Evolutionary conservation across 192 early-diverging fungal species (phyloP), one percentile per base, ranked within the genome.

Genomic region (Backusella liffmaniae): DNA sequence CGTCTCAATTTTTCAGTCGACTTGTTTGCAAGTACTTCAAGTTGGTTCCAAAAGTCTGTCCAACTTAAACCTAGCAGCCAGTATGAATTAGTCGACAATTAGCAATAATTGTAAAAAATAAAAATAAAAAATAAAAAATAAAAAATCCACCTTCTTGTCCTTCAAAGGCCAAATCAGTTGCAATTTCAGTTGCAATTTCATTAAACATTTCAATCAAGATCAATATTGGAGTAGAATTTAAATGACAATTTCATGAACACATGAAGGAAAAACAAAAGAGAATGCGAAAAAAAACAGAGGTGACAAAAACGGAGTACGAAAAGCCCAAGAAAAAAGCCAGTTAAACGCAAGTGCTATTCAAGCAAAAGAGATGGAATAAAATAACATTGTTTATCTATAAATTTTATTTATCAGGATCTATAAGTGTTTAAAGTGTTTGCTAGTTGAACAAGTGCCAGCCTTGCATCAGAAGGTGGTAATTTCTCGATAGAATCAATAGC

Each of bases 401-500:
- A 10, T 12, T 44, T 44, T 44, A 44, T 44, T 44, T 44, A 44
- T 44, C 42, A 62, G 29, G 21, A 21, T 68, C 72, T 75, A 75
- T 65, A 65, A 75, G 90, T 94, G 21, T 97, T 75, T 46, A 96
- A 92, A 41, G 94, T 92, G 26, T 92, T 76, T 16, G 96, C 92
- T 9, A 99, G 77, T 36, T 92, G 86, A 21, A 95, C 88, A 37
- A 99, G 80, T 0, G 96, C 96, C 9, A 90, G 78, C 36, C 89
- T 82, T 8, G 97, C 97, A 23, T 89, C 85, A 0, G 93, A 95
- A 44, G 86, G 81, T 6, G 96, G 95, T 62, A 97, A 76, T 44
- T 86, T 70, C 30, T 79, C 68, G 35, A 97, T 81, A 18, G 94
- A 90, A 32, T 91, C 84, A 59, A 89, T 86, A 8, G 97, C 96